These are phyloP conservation scores for Plasmodium falciparum DNA, from an alignment of 169 alveolate genomes.

Conservation along the genomic window DNA sequence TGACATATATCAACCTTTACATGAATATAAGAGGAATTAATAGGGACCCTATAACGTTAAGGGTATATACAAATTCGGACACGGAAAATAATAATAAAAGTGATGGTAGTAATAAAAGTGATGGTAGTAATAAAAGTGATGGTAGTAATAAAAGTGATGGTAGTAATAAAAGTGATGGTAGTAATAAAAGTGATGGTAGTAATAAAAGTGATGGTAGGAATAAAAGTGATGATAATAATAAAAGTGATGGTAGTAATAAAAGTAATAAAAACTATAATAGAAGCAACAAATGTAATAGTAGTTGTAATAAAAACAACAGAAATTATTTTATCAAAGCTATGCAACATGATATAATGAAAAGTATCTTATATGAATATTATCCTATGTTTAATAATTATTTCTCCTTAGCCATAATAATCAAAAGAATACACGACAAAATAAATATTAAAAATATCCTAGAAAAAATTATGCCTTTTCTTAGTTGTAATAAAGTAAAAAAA, in stretches of 20 bases:
- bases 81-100: not conserved
- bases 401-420: constrained; percentile 23
- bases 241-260: not conserved
- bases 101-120: too few species aligned
- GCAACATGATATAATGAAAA: constrained; percentile 23
- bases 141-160: too few species aligned
- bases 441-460: constrained; percentile 10
- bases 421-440: not conserved
- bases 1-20: constrained; percentile 5
- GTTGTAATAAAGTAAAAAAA: constrained; percentile 17
- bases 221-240: not conserved
- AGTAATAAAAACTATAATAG: too few species aligned
- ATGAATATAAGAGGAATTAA: not conserved
- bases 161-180: too few species aligned
- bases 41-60: not conserved
- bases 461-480: constrained; percentile 16
- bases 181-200: not conserved
- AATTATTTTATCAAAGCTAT: constrained; percentile 1
- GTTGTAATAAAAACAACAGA: not conserved
- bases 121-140: too few species aligned
- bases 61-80: too few species aligned
- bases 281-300: too few species aligned
- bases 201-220: too few species aligned
- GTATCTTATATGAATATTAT: constrained; percentile 17
- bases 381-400: constrained; percentile 12